Evolutionary conservation across 257 asterid species (phyloP).

Genomic region (Solanum corneliomulleri): DNA sequence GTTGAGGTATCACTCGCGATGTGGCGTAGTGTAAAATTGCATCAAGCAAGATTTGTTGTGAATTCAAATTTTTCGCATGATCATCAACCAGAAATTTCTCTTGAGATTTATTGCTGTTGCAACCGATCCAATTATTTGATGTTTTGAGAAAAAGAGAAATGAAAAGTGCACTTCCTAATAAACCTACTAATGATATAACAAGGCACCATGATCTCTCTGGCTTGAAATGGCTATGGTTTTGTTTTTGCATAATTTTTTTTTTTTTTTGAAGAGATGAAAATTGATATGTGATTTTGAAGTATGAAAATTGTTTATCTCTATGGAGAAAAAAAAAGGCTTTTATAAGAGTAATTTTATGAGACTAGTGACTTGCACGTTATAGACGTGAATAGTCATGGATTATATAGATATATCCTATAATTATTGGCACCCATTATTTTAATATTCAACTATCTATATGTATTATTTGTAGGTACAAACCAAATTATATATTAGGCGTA

Average conservation of each 20-base stretch:
- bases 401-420: neutral
- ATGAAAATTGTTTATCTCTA: neutral
- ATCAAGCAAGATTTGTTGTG: slow-evolving; percentile 2
- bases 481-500: neutral
- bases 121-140: neutral
- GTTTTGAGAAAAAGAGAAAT: neutral
- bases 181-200: slow-evolving; percentile 17
- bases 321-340: neutral
- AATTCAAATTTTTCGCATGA: neutral
- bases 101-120: neutral
- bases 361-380: neutral
- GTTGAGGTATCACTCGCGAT: slow-evolving; percentile 18
- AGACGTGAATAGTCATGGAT: neutral
- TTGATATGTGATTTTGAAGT: neutral
- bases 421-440: neutral
- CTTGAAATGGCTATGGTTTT: slow-evolving; percentile 1
- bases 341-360: neutral
- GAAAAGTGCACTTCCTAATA: slow-evolving; percentile 31
- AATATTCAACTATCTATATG: neutral
- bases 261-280: neutral
- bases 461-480: neutral
- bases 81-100: neutral
- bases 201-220: slow-evolving; percentile 29
- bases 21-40: slow-evolving; percentile 29
- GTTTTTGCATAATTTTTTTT: slow-evolving; percentile 19